Base-by-base conservation (phyloP, 2,329 filamentous ascomycete genomes). In the Aspergillus aculeatus region DNA sequence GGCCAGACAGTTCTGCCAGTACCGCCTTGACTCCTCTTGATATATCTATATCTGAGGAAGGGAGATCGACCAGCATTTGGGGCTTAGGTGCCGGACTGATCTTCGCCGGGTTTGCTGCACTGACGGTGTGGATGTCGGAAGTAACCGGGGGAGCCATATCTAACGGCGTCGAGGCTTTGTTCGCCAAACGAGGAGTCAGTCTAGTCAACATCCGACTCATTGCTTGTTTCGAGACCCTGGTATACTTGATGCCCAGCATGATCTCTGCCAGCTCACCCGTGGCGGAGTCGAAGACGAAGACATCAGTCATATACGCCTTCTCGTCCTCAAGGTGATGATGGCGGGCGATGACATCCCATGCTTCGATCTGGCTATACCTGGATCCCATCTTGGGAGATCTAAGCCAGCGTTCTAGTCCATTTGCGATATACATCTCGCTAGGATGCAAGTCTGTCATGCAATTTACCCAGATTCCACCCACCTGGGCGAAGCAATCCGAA, bases 401-500 rank as follows among this genome's bases (percentile, higher is more conserved):
- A 47, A 71, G 68, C 58, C 54, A 63, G 44, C 60, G 60, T 32
- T 73, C 68, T 32, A 68, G 58, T 0, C 68, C 69, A n/a, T 55
- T 68, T 2, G 69, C 65, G 26, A 75, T 66, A 31, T 62, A 75
- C 53, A 75, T 68, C 4, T 71, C 66, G 1, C 53, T 32, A 24
- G 57, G n/a, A 0, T 53, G 16, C 3, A 51, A 29, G n/a, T 72
- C 66, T 4, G 64, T 68, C 69, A 75, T 69, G 47, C 67, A 72
- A 58, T 77, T 77, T 3, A 71, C 69, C 35, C 68, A 70, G 5
- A 78, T 69, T 0, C 76, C 73, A 7, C 71, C 72, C 6, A 55
- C 53, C 41, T 62, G 57, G 11, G 44, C 53, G 32, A 60, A 62
- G 24, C 29, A 29, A 19, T 62, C 61, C 12, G 35, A 29, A n/a